A percentile compares a stretch with the other conserved stretches of the same genome.
Evolutionary conservation across 2,329 filamentous ascomycete genomes (phyloP).

Genomic region (Fusarium neocosmosporiellum): DNA sequence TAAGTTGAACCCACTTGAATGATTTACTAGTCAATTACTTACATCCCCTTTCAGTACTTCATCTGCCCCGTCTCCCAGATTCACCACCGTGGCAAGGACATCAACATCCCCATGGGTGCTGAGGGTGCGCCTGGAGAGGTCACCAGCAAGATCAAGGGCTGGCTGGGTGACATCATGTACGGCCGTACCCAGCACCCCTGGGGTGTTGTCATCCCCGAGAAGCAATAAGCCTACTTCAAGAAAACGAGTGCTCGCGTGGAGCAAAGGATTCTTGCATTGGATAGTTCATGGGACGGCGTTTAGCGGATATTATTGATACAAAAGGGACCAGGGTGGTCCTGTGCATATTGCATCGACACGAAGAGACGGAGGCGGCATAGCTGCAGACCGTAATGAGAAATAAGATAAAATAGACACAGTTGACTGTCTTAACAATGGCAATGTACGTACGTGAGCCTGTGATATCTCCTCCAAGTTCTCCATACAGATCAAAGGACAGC

Average conservation of each 20-base stretch:
- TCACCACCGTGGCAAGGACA: slow-evolving; percentile 73
- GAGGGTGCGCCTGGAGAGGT: slow-evolving; percentile 62
- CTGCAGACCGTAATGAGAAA: slow-evolving; percentile 36
- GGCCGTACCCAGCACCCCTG: slow-evolving; percentile 75
- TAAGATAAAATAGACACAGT: slow-evolving; percentile 35
- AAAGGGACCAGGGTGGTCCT: slow-evolving; percentile 25
- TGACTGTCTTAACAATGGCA: slow-evolving; percentile 21
- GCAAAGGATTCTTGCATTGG: not conserved
- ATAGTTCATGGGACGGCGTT: slow-evolving; percentile 42
- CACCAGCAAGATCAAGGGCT: slow-evolving; percentile 72
- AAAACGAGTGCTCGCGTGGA: not conserved
- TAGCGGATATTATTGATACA: slow-evolving; percentile 31
- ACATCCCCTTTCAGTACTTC: slow-evolving; percentile 66
- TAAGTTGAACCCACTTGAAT: slow-evolving; percentile 58
- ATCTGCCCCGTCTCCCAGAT: slow-evolving; percentile 76
- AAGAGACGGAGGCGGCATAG: not conserved
- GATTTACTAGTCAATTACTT: slow-evolving; percentile 19
- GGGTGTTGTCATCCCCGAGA: slow-evolving; percentile 75
- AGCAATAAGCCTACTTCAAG: slow-evolving; percentile 50
- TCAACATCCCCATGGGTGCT: slow-evolving; percentile 70
- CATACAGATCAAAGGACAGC: not conserved
- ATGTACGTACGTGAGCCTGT: not conserved
- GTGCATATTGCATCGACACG: slow-evolving; percentile 5
- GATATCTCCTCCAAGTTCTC: not conserved
- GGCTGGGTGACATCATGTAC: slow-evolving; percentile 80